Base-by-base conservation (phyloP, 139 green algal species). In the Nannochloris sp. region DNA sequence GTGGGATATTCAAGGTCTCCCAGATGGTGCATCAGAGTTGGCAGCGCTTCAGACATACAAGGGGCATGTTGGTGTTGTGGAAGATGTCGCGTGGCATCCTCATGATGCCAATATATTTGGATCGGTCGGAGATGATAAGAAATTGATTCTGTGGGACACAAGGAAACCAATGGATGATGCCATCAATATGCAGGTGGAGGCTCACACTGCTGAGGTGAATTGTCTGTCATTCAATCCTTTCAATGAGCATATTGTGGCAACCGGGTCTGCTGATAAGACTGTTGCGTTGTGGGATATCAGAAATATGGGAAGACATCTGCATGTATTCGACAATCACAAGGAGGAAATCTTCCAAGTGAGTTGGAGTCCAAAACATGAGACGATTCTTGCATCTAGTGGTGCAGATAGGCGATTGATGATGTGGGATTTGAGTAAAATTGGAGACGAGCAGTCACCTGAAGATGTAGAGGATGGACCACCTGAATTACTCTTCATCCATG, bases 191-290 rank as follows among this genome's bases (percentile, higher is more conserved):
- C 8, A 61, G 11, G 73, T 83, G 6, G 84, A 95, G 71, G 83
- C 88, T 11, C 92, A 98, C 66, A 67, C 69, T 24, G 91, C 89
- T 7, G 93, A 98, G 77, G 86, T 99, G 56, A 99, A 99, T 81
- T 98, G 91, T 78, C 74, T 99, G 43, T 81, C 88, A 2, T 99
- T 99, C 86, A 99, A 97, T 78, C 93, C 93, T 3, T 85, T 92
- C 72, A 97, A 98, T 69, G 90, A 96, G 53, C 92, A 84, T 71
- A 75, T 99, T 8, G 77, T 99, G 10, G 94, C 90, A 25, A 99
- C 93, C 0, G 93, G 93, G 14, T 91, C 81, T 4, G 92, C 93
- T 1, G 93, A 98, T 76, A 93, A 95, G 70, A 96, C 87, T 44
- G 92, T 95, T 3, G 82, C 81, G 18, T 79, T 98, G 50, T 91